Conservation (phyloP, 495 filamentous ascomycete species). For the Penicillium tannophilum region DNA sequence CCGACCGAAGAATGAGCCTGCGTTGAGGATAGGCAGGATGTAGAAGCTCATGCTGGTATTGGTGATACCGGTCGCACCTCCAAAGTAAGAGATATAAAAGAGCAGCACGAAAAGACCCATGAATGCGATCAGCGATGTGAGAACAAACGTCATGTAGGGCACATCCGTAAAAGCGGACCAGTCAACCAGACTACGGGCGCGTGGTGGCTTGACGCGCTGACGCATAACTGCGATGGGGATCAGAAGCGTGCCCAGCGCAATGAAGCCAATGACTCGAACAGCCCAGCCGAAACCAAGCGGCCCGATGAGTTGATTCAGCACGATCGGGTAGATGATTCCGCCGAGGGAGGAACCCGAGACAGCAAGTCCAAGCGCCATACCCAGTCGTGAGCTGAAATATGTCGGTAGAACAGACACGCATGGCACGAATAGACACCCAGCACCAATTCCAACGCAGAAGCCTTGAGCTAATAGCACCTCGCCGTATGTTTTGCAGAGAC, state of each 20-base stretch:
- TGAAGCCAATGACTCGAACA: constrained; percentile 51
- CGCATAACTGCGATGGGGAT: constrained; percentile 41
- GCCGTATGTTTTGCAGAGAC: constrained; percentile 33
- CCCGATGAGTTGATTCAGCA: constrained; percentile 48
- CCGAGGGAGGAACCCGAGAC: constrained; percentile 45
- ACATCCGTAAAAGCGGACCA: constrained; percentile 33
- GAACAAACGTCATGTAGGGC: constrained; percentile 33
- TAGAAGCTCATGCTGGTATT: constrained; percentile 34
- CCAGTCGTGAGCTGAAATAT: constrained; percentile 39
- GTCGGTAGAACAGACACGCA: constrained; percentile 41
- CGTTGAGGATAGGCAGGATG: constrained; percentile 45
- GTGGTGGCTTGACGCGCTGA: constrained; percentile 34
- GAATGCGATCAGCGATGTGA: constrained; percentile 28
- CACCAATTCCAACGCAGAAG: constrained; percentile 36
- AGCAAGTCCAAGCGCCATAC: constrained; percentile 48
- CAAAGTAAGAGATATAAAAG: constrained; percentile 37
- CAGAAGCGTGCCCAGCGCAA: constrained; percentile 45
- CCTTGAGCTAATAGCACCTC: constrained; percentile 41
- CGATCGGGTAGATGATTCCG: constrained; percentile 56
- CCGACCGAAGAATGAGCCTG: constrained; percentile 42
- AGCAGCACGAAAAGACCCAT: constrained; percentile 33
- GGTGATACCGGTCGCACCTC: constrained; percentile 5
- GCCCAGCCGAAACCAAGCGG: constrained; percentile 54
- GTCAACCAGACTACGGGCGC: constrained; percentile 28
- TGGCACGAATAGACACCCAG: constrained; percentile 43